These are phyloP conservation scores for Sarocladium oryzae DNA, from an alignment of 2,329 filamentous ascomycete species.

Conservation along the genomic window DNA sequence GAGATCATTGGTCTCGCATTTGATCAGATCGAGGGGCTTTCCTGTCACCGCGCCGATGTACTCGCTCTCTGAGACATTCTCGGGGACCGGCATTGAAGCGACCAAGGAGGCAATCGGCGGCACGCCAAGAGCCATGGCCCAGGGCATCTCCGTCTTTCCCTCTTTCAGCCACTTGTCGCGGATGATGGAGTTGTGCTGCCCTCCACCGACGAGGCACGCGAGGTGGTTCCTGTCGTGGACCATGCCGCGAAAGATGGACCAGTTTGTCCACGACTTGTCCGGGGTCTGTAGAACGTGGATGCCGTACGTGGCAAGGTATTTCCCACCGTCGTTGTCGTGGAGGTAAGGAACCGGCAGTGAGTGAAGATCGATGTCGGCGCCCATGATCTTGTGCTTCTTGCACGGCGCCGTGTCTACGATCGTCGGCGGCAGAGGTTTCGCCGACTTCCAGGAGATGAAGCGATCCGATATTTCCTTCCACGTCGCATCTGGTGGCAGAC, in stretches of 20 bases:
- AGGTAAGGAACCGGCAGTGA: slow-evolving; percentile 35
- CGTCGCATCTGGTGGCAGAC: slow-evolving; percentile 28
- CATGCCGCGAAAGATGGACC: slow-evolving; percentile 40
- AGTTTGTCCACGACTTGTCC: slow-evolving; percentile 40
- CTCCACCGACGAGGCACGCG: slow-evolving; percentile 32
- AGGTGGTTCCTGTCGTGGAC: slow-evolving; percentile 36
- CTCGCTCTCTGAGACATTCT: slow-evolving; percentile 39
- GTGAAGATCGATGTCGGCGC: slow-evolving; percentile 35
- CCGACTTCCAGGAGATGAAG: slow-evolving; percentile 26
- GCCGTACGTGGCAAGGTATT: slow-evolving; percentile 44
- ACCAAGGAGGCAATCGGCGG: slow-evolving; percentile 44
- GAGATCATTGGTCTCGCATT: slow-evolving; percentile 44
- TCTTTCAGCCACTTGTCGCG: slow-evolving; percentile 38
- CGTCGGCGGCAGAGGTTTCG: slow-evolving; percentile 26
- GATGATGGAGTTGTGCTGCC: slow-evolving; percentile 41
- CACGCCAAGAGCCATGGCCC: slow-evolving; percentile 40
- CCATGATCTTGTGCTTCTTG: slow-evolving; percentile 34
- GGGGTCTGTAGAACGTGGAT: slow-evolving; percentile 41
- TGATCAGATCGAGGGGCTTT: slow-evolving; percentile 37
- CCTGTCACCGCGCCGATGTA: slow-evolving; percentile 43
- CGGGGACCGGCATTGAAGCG: slow-evolving; percentile 40
- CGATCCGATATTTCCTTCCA: slow-evolving; percentile 33
- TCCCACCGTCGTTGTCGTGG: slow-evolving; percentile 39
- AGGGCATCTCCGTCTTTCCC: slow-evolving; percentile 39
- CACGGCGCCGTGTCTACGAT: slow-evolving; percentile 31